Percentiles rank a stretch among this genome's conserved stretches.
These are phyloP conservation scores for Buxus sempervirens DNA, from an alignment of 164 flowering plant species.

Conservation along the genomic window DNA sequence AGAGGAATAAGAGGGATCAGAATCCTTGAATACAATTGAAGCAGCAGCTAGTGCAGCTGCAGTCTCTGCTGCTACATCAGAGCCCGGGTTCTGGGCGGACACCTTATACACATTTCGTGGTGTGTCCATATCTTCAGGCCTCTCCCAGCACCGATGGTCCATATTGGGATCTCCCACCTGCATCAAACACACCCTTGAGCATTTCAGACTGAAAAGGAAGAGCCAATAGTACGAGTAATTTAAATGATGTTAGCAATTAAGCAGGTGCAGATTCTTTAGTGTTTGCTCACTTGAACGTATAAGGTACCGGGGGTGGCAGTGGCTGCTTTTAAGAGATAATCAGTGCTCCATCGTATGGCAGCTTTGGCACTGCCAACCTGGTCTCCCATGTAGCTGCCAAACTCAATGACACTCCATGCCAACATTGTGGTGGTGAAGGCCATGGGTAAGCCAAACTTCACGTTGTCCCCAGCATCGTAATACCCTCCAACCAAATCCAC, in stretches of 20 bases:
- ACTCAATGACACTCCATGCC: slow-evolving; percentile 92
- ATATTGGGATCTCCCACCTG: slow-evolving; percentile 83
- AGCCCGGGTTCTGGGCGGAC: slow-evolving; percentile 68
- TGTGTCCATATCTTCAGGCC: slow-evolving; percentile 98
- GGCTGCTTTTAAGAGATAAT: slow-evolving; percentile 86
- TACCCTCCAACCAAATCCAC: slow-evolving; percentile 90
- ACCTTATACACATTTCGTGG: slow-evolving; percentile 76
- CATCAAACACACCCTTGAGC: slow-evolving; percentile 1
- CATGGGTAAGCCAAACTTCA: no score
- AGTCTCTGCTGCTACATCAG: slow-evolving; percentile 97
- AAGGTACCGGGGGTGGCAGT: slow-evolving; percentile 63
- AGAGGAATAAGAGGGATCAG: slow-evolving; percentile 70
- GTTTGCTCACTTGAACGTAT: slow-evolving; percentile 70
- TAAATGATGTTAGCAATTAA: no score
- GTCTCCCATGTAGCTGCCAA: slow-evolving; percentile 59
- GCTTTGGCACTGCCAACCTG: slow-evolving; percentile 56
- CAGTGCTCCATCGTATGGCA: slow-evolving; percentile 81
- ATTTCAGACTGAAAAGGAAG: background rate
- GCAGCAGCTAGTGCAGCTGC: slow-evolving; percentile 95
- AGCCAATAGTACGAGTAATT: no score
- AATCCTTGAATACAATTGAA: slow-evolving; percentile 69
- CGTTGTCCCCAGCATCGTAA: no score
- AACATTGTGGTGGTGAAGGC: no score
- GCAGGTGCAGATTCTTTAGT: no score
- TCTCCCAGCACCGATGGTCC: slow-evolving; percentile 92